Evolutionary conservation across 2,329 filamentous ascomycete species (phyloP).

Genomic region (Claviceps quebecensis): DNA sequence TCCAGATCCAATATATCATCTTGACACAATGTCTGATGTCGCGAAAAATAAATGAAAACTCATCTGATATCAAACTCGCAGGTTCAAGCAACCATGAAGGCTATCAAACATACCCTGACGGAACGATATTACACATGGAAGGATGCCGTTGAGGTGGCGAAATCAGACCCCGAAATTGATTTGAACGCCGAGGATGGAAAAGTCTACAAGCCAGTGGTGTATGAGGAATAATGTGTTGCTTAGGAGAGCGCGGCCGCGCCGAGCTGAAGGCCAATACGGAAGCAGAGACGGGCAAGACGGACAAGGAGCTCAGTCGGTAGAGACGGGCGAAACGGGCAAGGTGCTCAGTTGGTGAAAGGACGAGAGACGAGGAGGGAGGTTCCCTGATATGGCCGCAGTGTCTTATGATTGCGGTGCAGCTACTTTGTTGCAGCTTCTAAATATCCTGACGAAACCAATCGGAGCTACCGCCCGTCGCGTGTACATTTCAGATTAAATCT

Average conservation of each 20-base stretch:
- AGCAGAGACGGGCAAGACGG: slow-evolving; percentile 6
- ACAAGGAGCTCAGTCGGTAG: slow-evolving; percentile 5
- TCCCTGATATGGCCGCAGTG: neutral
- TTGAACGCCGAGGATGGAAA: slow-evolving; percentile 32
- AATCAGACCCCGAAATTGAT: slow-evolving; percentile 53
- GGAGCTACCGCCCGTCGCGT: neutral
- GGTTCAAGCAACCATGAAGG: slow-evolving; percentile 64
- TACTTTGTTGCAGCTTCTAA: neutral
- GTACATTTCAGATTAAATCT: neutral
- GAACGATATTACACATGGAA: slow-evolving; percentile 84
- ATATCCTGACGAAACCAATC: neutral
- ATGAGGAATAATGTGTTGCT: slow-evolving; percentile 19
- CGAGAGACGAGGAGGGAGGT: neutral
- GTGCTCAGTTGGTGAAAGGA: neutral
- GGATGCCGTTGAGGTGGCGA: slow-evolving; percentile 54
- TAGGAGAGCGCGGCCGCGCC: slow-evolving; percentile 14
- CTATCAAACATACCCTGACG: slow-evolving; percentile 72
- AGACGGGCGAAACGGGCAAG: neutral
- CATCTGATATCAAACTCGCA: slow-evolving; percentile 21
- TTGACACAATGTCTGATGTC: neutral
- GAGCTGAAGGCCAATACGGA: slow-evolving; percentile 6
- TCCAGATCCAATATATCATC: neutral
- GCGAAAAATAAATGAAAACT: too few species aligned
- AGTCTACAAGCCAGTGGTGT: slow-evolving; percentile 33
- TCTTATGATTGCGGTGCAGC: neutral